Percentiles rank a stretch among this genome's conserved stretches.
Evolutionary conservation across 208 protist species (phyloP).

Genomic region (Acanthamoeba healyi): DNA sequence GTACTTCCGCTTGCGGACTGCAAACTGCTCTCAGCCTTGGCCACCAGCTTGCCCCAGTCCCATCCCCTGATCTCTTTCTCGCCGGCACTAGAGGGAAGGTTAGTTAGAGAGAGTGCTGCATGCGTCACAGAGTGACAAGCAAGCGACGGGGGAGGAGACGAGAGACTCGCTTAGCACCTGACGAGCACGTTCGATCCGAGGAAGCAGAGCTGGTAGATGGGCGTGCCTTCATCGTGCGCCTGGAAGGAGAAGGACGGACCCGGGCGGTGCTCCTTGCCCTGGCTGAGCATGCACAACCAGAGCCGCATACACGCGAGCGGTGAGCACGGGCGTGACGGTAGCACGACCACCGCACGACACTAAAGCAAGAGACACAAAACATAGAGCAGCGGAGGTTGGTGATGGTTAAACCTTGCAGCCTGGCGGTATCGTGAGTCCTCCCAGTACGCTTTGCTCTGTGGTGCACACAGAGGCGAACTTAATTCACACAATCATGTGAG

Average conservation of each 20-base stretch:
- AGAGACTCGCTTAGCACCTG: neutral
- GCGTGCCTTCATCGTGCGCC: conserved; percentile 17
- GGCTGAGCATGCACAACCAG: neutral
- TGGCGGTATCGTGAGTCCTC: conserved; percentile 9
- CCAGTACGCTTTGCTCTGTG: conserved; percentile 22
- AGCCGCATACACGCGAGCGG: neutral
- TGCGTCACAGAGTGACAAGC: neutral
- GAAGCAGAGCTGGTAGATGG: conserved; percentile 39
- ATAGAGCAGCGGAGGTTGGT: too few relatives aligned
- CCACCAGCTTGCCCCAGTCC: conserved; percentile 39
- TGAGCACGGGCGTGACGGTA: neutral
- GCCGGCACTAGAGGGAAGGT: neutral
- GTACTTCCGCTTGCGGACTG: neutral
- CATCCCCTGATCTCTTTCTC: conserved; percentile 32
- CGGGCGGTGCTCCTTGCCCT: conserved; percentile 26
- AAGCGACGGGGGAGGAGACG: neutral
- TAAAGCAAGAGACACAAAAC: too few relatives aligned
- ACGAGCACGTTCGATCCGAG: conserved; percentile 36
- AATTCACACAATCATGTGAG: neutral
- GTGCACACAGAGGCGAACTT: neutral
- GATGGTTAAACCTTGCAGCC: neutral
- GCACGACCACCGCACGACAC: neutral
- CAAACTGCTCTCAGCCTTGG: neutral
- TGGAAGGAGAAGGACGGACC: conserved; percentile 13
- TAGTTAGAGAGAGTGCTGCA: neutral